These are phyloP conservation scores for Halenospora varia DNA, from an alignment of 495 filamentous ascomycete genomes.

Conservation along the genomic window DNA sequence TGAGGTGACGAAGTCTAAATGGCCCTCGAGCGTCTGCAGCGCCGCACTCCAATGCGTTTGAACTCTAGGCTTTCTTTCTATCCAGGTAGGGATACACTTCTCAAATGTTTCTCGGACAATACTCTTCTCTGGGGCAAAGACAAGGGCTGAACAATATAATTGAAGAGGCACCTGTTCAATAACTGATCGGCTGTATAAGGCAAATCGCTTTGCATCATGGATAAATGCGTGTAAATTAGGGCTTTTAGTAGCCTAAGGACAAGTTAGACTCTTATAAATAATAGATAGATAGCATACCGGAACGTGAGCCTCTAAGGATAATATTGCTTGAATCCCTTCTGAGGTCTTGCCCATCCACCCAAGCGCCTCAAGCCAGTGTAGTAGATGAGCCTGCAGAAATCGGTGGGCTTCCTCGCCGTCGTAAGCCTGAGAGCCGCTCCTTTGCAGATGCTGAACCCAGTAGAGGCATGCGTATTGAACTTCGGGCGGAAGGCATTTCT, in stretches of 20 bases:
- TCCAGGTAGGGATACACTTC: neutral
- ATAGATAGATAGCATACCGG: neutral
- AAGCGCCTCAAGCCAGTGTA: neutral
- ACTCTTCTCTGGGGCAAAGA: neutral
- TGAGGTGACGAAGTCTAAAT: neutral
- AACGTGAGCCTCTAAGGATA: neutral
- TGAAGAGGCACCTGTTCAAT: neutral
- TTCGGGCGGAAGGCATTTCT: neutral
- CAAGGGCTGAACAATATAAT: neutral
- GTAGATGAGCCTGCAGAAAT: neutral
- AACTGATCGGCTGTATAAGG: neutral
- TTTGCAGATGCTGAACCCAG: neutral
- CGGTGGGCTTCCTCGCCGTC: neutral
- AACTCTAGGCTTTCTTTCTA: neutral
- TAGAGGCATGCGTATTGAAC: neutral
- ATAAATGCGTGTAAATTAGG: neutral
- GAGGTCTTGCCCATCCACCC: neutral
- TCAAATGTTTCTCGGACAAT: neutral
- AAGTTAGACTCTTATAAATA: neutral
- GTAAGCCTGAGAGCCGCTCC: neutral
- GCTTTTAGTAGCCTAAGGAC: neutral
- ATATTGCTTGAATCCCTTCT: neutral
- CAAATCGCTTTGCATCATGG: neutral
- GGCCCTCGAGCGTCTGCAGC: conserved; percentile 3
- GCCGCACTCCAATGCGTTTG: neutral